Base-by-base conservation (phyloP, 164 flowering plant species). In the Brasenia schreberi region DNA sequence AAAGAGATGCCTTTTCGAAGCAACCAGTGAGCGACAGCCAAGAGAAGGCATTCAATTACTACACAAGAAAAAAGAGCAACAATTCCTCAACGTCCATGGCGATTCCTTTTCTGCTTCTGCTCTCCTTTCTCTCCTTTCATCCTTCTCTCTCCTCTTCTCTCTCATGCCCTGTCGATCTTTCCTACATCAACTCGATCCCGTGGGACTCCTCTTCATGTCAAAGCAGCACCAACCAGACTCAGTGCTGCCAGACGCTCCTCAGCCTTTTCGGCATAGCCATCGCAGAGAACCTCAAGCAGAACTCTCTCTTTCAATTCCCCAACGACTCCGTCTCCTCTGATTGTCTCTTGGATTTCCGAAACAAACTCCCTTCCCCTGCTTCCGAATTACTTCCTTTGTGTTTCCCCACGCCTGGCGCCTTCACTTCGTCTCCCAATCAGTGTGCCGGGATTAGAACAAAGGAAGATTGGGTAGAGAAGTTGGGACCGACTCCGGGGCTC, bases 131-230 rank as follows among this genome's bases (percentile, higher is more conserved):
- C 27, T 23, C 27, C 27, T 23, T 23, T 23, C 27, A 23, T 23
- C 27, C 27, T 23, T 23, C 27, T 23, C 27, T 23, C 27, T 23
- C 27, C 27, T 63, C 59, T 64, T 49, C 61, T 42, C 42, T 70
- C 10, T 49, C 79, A 68, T 86, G 88, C 53, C 91, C 88, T 19
- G 66, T 84, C 72, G 82, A 83, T 67, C 62, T 86, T 19, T 63
- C 65, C 75, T 84, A 81, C 70, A 77, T 84, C 43, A 65, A 64
- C 0, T 73, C 64, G 68, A 63, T 86, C 67, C 79, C 79, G 63
- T 86, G 88, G 87, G 80, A 84, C 75, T 33, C 71, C n/a, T 70
- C 81, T 14, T 43, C 39, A 12, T 86, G 91, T 74, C n/a, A 27
- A 7, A n/a, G 42, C 5, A 27, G 5, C n/a, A 4, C 64, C 5